Evolutionary conservation across 1,139 yeast genomes (phyloP).

Genomic region (Nakaseomyces nivariensis): DNA sequence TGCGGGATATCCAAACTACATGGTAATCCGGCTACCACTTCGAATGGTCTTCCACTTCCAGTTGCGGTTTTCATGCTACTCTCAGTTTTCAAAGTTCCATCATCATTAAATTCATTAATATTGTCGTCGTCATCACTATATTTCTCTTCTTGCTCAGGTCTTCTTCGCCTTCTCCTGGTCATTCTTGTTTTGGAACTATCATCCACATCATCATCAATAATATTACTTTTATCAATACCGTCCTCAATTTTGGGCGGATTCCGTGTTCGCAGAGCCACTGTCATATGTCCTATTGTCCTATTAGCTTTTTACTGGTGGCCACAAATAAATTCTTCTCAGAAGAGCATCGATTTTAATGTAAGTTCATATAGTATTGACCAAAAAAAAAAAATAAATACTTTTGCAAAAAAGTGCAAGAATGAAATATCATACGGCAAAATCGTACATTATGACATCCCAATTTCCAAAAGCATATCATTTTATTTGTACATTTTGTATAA

Average conservation of each 20-base stretch:
- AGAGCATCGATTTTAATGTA: no score
- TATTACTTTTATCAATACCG: slow-evolving; percentile 1
- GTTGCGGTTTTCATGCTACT: not conserved
- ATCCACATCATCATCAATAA: not conserved
- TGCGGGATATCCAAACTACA: slow-evolving; percentile 59
- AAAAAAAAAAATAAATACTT: no score
- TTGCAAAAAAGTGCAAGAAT: no score
- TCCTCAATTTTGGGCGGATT: not conserved
- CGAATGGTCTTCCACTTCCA: slow-evolving; percentile 27
- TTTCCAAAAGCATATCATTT: no score
- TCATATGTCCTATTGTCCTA: not conserved
- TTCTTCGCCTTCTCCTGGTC: not conserved
- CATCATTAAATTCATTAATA: slow-evolving; percentile 8
- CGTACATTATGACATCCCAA: no score
- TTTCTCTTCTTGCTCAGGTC: not conserved
- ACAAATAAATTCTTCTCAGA: no score
- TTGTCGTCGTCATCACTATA: slow-evolving; percentile 5
- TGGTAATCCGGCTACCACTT: slow-evolving; percentile 60
- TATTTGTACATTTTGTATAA: no score
- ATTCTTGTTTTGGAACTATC: not conserved
- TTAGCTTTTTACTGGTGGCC: not conserved
- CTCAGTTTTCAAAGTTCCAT: slow-evolving; percentile 6
- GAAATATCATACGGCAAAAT: no score
- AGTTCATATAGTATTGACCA: no score
- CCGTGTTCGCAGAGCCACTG: not conserved